These are phyloP conservation scores for Hemileia vastatrix DNA, from an alignment of 1,284 basidiomycete genomes.

Conservation along the genomic window DNA sequence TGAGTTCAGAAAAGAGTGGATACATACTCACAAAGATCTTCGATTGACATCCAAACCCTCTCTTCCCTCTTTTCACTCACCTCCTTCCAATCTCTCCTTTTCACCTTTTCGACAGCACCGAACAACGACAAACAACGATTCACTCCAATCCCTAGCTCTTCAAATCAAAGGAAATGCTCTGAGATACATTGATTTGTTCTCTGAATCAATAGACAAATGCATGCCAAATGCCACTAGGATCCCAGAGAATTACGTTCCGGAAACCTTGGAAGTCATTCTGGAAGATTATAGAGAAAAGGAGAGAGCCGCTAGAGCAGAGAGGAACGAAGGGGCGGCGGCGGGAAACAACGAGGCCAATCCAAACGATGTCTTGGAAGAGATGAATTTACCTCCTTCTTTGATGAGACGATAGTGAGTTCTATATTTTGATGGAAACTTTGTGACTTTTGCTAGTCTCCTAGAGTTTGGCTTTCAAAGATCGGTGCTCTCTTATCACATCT, in stretches of 20 bases:
- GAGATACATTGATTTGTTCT: slow-evolving; percentile 82
- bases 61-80: too few species aligned
- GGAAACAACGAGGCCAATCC: too few species aligned
- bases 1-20: too few species aligned
- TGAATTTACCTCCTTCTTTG: slow-evolving; percentile 80
- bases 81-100: too few species aligned
- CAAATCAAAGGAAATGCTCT: slow-evolving; percentile 69
- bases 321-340: not conserved
- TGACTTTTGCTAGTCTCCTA: not conserved
- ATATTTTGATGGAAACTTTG: not conserved
- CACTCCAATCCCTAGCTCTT: not conserved
- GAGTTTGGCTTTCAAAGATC: not conserved
- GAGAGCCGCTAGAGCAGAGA: not conserved
- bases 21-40: too few species aligned
- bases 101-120: too few species aligned
- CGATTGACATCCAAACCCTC: too few species aligned
- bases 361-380: slow-evolving; percentile 79
- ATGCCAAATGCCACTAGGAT: too few species aligned
- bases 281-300: not conserved
- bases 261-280: slow-evolving; percentile 56
- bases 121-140: slow-evolving; percentile 1
- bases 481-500: not conserved
- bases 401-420: slow-evolving; percentile 80
- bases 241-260: slow-evolving; percentile 74
- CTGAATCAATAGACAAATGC: slow-evolving; percentile 77